Percentiles rank a stretch among this genome's conserved stretches.
phyloP scores from a whole-genome alignment of 805 yeast genomes.

The Komagataella pseudopastoris region DNA sequence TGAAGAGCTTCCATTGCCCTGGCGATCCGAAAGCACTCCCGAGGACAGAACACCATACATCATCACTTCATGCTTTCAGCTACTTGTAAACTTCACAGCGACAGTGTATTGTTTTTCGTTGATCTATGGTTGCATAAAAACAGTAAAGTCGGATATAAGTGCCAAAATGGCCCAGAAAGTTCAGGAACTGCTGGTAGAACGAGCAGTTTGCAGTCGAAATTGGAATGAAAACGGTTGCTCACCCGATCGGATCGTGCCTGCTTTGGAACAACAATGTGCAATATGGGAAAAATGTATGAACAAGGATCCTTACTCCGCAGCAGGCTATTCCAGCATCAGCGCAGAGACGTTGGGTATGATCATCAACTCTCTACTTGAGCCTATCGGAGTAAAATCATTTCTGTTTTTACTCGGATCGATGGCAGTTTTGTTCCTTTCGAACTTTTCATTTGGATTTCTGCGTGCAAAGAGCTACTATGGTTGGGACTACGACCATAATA shows the following conservation, averaged over 20 bases:
- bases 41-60: slow-evolving; percentile 39
- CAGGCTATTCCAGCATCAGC: slow-evolving; percentile 41
- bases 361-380: slow-evolving; percentile 51
- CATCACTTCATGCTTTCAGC: slow-evolving; percentile 48
- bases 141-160: slow-evolving; percentile 42
- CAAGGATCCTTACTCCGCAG: slow-evolving; percentile 32
- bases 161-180: slow-evolving; percentile 34
- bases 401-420: slow-evolving; percentile 21
- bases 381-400: slow-evolving; percentile 49
- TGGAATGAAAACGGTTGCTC: slow-evolving; percentile 45
- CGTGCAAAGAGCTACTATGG: slow-evolving; percentile 41
- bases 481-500: slow-evolving; percentile 5
- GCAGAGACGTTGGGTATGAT: slow-evolving; percentile 53
- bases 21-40: slow-evolving; percentile 40
- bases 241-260: slow-evolving; percentile 42
- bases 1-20: slow-evolving; percentile 37
- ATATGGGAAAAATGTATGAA: slow-evolving; percentile 59
- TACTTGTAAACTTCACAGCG: slow-evolving; percentile 34
- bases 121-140: slow-evolving; percentile 25
- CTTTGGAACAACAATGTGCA: slow-evolving; percentile 39
- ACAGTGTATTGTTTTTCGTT: slow-evolving; percentile 30
- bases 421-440: slow-evolving; percentile 38
- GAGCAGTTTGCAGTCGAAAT: slow-evolving; percentile 36
- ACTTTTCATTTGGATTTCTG: slow-evolving; percentile 54
- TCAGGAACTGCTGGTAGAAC: slow-evolving; percentile 31